phyloP scores from a whole-genome alignment of 2,329 filamentous ascomycete genomes.

The Penicillium sp. region DNA sequence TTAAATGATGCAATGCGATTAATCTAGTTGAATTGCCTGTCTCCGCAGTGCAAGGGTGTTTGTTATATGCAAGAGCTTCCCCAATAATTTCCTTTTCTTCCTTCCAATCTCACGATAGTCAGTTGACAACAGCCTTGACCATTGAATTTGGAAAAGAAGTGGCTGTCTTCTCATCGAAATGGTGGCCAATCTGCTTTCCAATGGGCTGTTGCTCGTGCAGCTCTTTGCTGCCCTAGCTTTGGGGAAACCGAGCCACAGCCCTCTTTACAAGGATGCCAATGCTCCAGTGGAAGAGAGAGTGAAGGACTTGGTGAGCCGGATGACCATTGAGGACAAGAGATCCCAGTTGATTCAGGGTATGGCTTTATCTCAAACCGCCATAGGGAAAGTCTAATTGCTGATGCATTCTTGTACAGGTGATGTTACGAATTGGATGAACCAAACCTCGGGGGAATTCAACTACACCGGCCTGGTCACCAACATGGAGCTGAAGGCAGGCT shows the following conservation, averaged over 20 bases:
- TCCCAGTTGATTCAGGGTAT: conserved; percentile 62
- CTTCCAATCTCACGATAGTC: not conserved
- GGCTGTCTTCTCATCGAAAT: conserved; percentile 4
- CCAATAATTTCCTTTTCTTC: not conserved
- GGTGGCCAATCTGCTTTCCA: conserved; percentile 19
- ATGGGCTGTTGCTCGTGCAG: conserved; percentile 27
- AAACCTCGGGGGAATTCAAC: conserved; percentile 65
- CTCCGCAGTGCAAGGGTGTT: not conserved
- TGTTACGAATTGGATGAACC: conserved; percentile 70
- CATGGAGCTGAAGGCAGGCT: conserved; percentile 64
- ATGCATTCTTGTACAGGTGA: conserved; percentile 49
- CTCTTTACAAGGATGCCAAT: conserved; percentile 60
- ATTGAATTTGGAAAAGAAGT: not conserved
- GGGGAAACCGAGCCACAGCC: conserved; percentile 17
- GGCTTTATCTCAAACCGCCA: not conserved
- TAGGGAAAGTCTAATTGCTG: not conserved
- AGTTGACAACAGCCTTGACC: not conserved
- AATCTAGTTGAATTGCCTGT: not conserved
- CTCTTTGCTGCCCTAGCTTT: conserved; percentile 19
- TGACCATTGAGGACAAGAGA: conserved; percentile 73
- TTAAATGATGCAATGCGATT: not conserved
- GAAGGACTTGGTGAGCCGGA: conserved; percentile 64
- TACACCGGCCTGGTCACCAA: conserved; percentile 63
- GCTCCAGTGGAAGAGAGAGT: conserved; percentile 64
- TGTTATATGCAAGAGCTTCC: conserved; percentile 4